These are phyloP conservation scores for Clavispora vitiphila DNA, from an alignment of 805 yeast genomes.

Conservation along the genomic window DNA sequence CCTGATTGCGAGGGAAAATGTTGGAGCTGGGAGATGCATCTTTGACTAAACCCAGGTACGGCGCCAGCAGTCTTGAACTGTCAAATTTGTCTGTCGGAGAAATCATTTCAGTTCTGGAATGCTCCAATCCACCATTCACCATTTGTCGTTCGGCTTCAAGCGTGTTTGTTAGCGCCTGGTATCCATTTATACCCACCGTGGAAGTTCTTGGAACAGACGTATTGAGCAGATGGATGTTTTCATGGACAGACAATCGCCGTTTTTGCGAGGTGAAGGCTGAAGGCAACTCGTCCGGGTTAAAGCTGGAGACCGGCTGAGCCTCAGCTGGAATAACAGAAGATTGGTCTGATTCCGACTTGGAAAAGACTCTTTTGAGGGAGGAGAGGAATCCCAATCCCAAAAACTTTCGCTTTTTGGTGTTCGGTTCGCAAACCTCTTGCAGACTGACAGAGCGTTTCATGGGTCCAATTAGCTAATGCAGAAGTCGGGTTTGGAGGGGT, in stretches of 20 bases:
- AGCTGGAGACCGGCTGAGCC: slow-evolving; percentile 5
- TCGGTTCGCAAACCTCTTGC: slow-evolving; percentile 4
- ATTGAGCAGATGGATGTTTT: slow-evolving; percentile 6
- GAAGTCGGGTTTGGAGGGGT: not conserved
- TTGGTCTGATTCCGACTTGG: not conserved
- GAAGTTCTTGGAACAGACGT: slow-evolving; percentile 12
- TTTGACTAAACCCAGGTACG: slow-evolving; percentile 1
- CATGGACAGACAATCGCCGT: slow-evolving; percentile 8
- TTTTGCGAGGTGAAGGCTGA: slow-evolving; percentile 8
- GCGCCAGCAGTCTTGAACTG: not conserved
- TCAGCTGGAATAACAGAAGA: not conserved
- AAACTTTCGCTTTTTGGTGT: slow-evolving; percentile 8
- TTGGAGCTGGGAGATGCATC: slow-evolving; percentile 14
- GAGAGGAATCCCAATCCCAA: slow-evolving; percentile 8
- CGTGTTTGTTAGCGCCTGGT: slow-evolving; percentile 8
- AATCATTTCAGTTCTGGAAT: not conserved
- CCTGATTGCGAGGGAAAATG: slow-evolving; percentile 10
- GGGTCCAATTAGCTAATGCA: not conserved
- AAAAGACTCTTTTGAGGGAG: slow-evolving; percentile 6
- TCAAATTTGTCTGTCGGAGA: slow-evolving; percentile 2
- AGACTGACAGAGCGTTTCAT: slow-evolving; percentile 17
- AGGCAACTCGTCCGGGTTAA: not conserved
- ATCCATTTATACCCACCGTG: slow-evolving; percentile 4
- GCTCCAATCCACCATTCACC: slow-evolving; percentile 1
- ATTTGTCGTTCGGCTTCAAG: slow-evolving; percentile 5